phyloP scores from a whole-genome alignment of 164 flowering plant species.

The Sedum album region DNA sequence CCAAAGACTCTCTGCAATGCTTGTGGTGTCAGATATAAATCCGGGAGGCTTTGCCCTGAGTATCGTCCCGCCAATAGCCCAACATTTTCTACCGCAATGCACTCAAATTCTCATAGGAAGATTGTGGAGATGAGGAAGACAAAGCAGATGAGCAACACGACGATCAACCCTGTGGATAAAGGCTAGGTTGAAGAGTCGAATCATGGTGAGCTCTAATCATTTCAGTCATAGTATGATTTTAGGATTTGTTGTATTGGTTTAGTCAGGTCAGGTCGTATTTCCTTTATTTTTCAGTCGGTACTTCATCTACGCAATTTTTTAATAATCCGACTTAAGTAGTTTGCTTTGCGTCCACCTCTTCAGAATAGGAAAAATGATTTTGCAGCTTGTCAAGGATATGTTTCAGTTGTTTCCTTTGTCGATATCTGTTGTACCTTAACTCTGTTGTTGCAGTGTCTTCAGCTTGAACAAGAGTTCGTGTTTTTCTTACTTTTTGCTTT shows the following conservation, averaged over 20 bases:
- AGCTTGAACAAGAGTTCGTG: neutral
- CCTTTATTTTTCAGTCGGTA: neutral
- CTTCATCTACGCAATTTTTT: neutral
- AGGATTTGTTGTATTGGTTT: slow-evolving; percentile 6
- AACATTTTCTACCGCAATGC: slow-evolving; percentile 44
- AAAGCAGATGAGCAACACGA: slow-evolving; percentile 26
- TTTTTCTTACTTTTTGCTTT: neutral
- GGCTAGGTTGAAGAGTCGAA: slow-evolving; percentile 14
- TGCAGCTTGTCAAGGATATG: neutral
- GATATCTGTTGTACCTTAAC: neutral
- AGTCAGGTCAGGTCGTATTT: slow-evolving; percentile 4
- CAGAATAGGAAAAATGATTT: neutral
- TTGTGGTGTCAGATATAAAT: slow-evolving; percentile 85
- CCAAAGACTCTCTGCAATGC: slow-evolving; percentile 92
- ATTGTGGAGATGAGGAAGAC: slow-evolving; percentile 70
- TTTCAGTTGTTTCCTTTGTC: neutral
- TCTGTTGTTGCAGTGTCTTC: neutral
- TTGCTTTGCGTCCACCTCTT: neutral
- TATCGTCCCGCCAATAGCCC: slow-evolving; percentile 87
- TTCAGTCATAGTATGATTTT: slow-evolving; percentile 7
- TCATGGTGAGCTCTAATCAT: neutral
- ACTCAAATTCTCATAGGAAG: slow-evolving; percentile 81
- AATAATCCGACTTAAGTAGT: neutral
- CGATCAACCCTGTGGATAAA: slow-evolving; percentile 22
- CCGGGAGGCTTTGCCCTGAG: slow-evolving; percentile 81